Base-by-base conservation (phyloP, 1,284 basidiomycete genomes). In the Porodaedalea pini region DNA sequence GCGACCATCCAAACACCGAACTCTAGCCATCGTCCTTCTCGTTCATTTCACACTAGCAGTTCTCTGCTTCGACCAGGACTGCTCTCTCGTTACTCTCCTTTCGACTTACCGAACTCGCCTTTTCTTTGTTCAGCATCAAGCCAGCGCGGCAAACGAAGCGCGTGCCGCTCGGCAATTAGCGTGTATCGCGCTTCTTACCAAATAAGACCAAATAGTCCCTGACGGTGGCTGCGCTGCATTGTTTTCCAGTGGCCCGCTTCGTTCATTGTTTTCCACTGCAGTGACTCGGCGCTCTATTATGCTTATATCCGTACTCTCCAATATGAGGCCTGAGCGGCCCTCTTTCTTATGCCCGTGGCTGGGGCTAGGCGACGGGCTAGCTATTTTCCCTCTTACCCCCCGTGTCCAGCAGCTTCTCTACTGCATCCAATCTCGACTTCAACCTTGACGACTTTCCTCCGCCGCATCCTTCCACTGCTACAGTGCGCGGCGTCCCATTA, bases 391-490 rank as follows among this genome's bases (percentile, higher is more conserved):
- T 7, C 21, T 15, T 15, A 47, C 45, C 25, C 13, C 25, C 25
- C 29, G 32, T 27, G 17, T 19, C 49, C n/a, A 37, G 23, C 21
- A 29, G 37, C 49, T n/a, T 40, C 19, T 51, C 49, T 17, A 36
- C 37, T 51, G 32, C n/a, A 37, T 36, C 49, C 10, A 36, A 37
- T 25, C 32, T 29, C 10, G 49, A 51, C 19, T 51, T 51, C n/a
- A 21, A 21, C 37, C 49, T 51, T 40, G 49, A 51, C 15, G 21
- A 51, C 37, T 51, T 51, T 15, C 48, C 32, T 40, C 49, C 49
- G 13, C 49, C 49, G 32, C 32, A 31, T 11, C 49, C 49, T 10
- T 21, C 31, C 17, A 37, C 29, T n/a, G 6, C 25, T 25, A 15
- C 4, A 1, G 25, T 31, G 15, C 49, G 17, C 4, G 27, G 17